These are phyloP conservation scores for Globisporangium splendens DNA, from an alignment of 352 stramenopile species.

Conservation along the genomic window DNA sequence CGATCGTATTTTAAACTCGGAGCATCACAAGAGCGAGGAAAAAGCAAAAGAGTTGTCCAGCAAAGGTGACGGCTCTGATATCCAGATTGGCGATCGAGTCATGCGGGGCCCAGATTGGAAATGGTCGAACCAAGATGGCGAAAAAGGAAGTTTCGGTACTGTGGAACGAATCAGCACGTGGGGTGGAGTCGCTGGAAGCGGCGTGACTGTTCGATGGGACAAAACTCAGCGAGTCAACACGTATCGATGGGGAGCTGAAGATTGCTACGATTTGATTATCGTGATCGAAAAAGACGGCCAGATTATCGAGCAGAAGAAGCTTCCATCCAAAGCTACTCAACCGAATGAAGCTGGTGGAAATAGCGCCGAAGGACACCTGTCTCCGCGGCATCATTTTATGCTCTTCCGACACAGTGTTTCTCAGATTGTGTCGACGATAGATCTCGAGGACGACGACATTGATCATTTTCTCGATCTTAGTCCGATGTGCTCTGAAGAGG, in stretches of 20 bases:
- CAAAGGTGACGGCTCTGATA: conserved; percentile 13
- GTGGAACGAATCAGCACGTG: conserved; percentile 77
- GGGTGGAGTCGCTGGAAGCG: conserved; percentile 70
- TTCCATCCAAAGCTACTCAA: conserved; percentile 28
- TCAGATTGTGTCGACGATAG: conserved; percentile 38
- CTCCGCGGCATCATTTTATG: conserved; percentile 59
- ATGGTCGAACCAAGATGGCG: conserved; percentile 76
- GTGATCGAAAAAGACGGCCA: conserved; percentile 52
- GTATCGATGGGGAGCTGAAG: conserved; percentile 75
- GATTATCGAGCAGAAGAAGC: conserved; percentile 43
- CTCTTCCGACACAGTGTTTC: conserved; percentile 56
- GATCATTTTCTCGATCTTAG: conserved; percentile 50
- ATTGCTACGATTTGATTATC: conserved; percentile 72
- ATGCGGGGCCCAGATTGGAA: conserved; percentile 77
- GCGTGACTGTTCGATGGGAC: conserved; percentile 78
- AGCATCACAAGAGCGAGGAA: conserved; percentile 5
- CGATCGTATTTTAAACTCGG: conserved; percentile 8
- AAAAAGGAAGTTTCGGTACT: conserved; percentile 53
- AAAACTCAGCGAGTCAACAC: conserved; percentile 84
- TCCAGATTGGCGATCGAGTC: conserved; percentile 67
- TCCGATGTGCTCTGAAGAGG: conserved; percentile 13
- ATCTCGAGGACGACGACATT: conserved; percentile 50
- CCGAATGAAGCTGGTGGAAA: conserved; percentile 14
- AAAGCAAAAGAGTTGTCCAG: conserved; percentile 8
- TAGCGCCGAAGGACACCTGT: conserved; percentile 13